A percentile compares a stretch with the other conserved stretches of the same genome.
phyloP scores from a whole-genome alignment of 441 rosid species.

The Syzygium syzygioides region DNA sequence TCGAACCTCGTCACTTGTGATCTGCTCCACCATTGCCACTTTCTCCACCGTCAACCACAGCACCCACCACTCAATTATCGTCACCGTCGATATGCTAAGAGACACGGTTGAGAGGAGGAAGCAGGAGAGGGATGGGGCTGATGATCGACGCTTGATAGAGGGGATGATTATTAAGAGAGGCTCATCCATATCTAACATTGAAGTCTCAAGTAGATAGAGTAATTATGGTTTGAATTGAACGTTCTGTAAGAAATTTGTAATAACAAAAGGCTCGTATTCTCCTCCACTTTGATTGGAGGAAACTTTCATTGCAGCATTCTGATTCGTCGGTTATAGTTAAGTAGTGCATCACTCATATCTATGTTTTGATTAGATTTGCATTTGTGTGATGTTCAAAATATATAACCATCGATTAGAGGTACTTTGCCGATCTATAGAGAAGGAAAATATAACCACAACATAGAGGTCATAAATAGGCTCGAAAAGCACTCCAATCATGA shows the following conservation, averaged over 20 bases:
- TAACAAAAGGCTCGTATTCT: background rate
- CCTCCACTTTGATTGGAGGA: background rate
- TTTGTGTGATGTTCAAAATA: background rate
- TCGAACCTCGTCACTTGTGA: too few relatives aligned
- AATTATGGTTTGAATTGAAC: background rate
- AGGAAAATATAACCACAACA: background rate
- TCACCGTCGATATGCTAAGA: too few relatives aligned
- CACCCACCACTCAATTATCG: too few relatives aligned
- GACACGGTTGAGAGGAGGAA: too few relatives aligned
- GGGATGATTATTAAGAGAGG: background rate
- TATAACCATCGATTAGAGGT: background rate
- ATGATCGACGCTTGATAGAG: too few relatives aligned
- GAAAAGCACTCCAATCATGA: background rate
- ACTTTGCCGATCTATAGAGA: background rate
- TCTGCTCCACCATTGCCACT: too few relatives aligned
- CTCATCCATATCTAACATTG: accelerated
- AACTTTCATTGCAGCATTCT: background rate
- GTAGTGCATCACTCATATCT: background rate
- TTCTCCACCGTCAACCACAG: too few relatives aligned
- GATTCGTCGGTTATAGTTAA: background rate
- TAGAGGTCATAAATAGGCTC: accelerated
- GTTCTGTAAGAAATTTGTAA: background rate
- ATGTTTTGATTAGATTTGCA: background rate
- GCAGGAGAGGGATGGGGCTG: too few relatives aligned
- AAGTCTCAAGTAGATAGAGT: accelerated